Conservation (phyloP, 2,329 filamentous ascomycete genomes). For the Lasiodiplodia sp. region DNA sequence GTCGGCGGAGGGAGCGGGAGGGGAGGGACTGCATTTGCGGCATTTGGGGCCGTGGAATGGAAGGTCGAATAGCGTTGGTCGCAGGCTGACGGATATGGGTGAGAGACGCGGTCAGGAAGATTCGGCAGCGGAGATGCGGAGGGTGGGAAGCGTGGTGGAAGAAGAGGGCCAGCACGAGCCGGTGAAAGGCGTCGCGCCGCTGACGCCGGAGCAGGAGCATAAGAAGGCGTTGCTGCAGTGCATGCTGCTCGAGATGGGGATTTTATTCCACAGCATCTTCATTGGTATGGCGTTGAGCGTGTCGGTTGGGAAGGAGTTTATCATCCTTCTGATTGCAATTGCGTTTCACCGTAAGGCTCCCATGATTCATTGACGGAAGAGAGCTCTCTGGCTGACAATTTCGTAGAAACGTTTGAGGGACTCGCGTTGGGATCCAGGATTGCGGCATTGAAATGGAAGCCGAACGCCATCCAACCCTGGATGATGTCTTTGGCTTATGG, state of each 20-base stretch:
- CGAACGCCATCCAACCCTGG: slow-evolving; percentile 56
- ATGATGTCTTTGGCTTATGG: slow-evolving; percentile 82
- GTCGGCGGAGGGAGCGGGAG: background rate
- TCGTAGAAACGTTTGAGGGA: slow-evolving; percentile 77
- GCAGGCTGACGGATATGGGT: background rate
- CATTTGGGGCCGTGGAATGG: slow-evolving; percentile 28
- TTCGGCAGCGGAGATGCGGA: slow-evolving; percentile 14
- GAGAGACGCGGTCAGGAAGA: background rate
- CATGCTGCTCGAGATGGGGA: slow-evolving; percentile 76
- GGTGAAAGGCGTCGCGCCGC: slow-evolving; percentile 46
- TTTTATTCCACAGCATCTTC: slow-evolving; percentile 80
- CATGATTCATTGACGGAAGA: background rate
- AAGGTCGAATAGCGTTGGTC: background rate
- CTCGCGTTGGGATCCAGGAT: slow-evolving; percentile 86
- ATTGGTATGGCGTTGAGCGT: slow-evolving; percentile 77
- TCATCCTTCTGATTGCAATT: slow-evolving; percentile 72
- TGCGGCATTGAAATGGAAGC: slow-evolving; percentile 69
- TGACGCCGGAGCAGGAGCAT: slow-evolving; percentile 51
- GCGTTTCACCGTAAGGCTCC: slow-evolving; percentile 64
- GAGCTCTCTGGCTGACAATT: background rate
- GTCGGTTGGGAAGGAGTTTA: slow-evolving; percentile 68
- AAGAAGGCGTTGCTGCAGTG: slow-evolving; percentile 59
- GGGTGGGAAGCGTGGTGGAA: slow-evolving; percentile 29
- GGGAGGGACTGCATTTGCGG: background rate
- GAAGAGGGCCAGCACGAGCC: slow-evolving; percentile 26